A percentile compares a stretch with the other conserved stretches of the same genome.
Conservation (phyloP, 192 early-diverging fungal species). For the Linnemannia hyalina region DNA sequence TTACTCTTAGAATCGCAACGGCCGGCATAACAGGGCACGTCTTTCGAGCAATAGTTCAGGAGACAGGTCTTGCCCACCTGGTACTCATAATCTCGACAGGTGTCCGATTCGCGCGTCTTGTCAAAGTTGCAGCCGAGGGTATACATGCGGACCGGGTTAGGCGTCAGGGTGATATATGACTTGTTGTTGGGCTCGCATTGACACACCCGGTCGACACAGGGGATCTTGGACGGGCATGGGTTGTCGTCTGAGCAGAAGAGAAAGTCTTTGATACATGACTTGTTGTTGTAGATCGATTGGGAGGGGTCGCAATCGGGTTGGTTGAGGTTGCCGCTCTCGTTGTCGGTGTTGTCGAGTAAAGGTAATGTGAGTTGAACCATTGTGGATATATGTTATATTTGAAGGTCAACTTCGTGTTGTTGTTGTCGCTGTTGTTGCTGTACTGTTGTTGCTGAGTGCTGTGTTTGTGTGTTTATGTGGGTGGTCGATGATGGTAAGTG, state of each 20-base stretch:
- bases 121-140: conserved; percentile 52
- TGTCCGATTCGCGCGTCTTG: conserved; percentile 9
- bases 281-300: conserved; percentile 43
- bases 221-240: conserved; percentile 40
- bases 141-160: conserved; percentile 46
- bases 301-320: conserved; percentile 44
- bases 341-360: conserved; percentile 43
- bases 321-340: conserved; percentile 17
- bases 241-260: conserved; percentile 54
- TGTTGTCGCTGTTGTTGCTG: background rate
- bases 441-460: background rate
- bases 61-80: conserved; percentile 30
- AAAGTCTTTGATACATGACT: conserved; percentile 47
- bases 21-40: conserved; percentile 49
- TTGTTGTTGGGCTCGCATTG: conserved; percentile 42
- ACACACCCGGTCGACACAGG: conserved; percentile 52
- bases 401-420: no score
- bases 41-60: conserved; percentile 49
- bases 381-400: background rate
- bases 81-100: conserved; percentile 49
- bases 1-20: conserved; percentile 23
- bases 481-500: background rate
- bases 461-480: background rate
- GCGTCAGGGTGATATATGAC: conserved; percentile 40
- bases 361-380: conserved; percentile 50